Evolutionary conservation across 768 basidiomycete species (phyloP), one percentile per base, ranked within the genome.

Genomic region (Auricularia auricula-judae): DNA sequence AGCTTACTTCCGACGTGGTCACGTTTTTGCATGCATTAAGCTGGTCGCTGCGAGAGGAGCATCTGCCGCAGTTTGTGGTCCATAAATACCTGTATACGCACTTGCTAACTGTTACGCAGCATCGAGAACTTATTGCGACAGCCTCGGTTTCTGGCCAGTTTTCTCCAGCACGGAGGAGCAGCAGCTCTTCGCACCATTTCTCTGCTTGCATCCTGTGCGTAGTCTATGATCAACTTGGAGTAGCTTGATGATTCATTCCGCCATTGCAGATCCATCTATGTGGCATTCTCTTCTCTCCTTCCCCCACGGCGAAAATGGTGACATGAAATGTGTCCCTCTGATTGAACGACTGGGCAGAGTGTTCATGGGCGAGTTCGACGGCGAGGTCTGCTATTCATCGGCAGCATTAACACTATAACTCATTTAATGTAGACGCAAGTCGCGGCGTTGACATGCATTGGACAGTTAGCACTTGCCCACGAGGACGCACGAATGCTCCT

Each of bases 201-300:
- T 18, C 72, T 84, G 63, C 70, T 88, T 47, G 82, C 82, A 21
- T 82, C 82, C 42, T 78, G 84, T 86, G 68, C 66, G 85, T 51
- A 18, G 47, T 10, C 43, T 44, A 10, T 18, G 43, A 44, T 10
- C 47, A 18, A 18, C 21, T 51, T 8, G 11, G 16, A 51, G 47
- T 29, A 29, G 39, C 39, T 7, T 42, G 47, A 18, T 21, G 47
- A 10, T 8, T 5, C 5, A 18, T 18, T 51, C 5, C 11, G 47
- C 21, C 11, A 4, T 7, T 59, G 29, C 56, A 59, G 56, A 59
- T 59, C 56, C 56, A 12, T 34, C 21, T n/a, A 23, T 35, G 21
- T n/a, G 29, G 33, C 65, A 54, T 67, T 67, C 42, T 23, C 18
- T 66, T 3, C 60, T 64, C 5, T 12, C 36, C 5, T 65, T 36